phyloP scores from a whole-genome alignment of 2,329 filamentous ascomycete genomes.

The Xylariomycetidae sp. region DNA sequence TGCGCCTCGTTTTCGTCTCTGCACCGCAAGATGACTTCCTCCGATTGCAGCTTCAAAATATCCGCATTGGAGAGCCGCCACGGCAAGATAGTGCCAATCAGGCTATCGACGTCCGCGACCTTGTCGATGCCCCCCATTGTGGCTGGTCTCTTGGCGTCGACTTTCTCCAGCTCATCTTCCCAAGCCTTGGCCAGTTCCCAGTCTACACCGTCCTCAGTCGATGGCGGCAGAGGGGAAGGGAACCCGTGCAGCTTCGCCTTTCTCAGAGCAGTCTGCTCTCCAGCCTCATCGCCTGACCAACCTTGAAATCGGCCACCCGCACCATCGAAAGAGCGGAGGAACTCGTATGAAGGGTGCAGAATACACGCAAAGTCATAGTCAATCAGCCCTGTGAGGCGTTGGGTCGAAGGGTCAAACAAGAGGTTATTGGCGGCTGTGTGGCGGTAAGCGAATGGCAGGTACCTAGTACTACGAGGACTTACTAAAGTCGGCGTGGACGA shows the following conservation, averaged over 20 bases:
- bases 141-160: conserved; percentile 7
- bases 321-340: conserved; percentile 7
- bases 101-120: conserved; percentile 12
- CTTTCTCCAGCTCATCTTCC: conserved; percentile 12
- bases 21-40: conserved; percentile 7
- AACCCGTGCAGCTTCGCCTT: conserved; percentile 9
- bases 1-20: conserved; percentile 6
- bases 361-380: conserved; percentile 9
- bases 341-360: conserved; percentile 9
- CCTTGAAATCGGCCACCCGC: conserved; percentile 8
- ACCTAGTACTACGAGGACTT: conserved; percentile 7
- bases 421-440: conserved; percentile 5
- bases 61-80: conserved; percentile 10
- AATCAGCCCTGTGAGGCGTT: conserved; percentile 7
- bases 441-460: too few relatives aligned
- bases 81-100: conserved; percentile 9
- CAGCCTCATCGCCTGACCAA: conserved; percentile 5
- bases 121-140: conserved; percentile 11
- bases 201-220: conserved; percentile 4
- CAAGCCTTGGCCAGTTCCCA: conserved; percentile 9
- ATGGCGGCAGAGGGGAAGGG: conserved; percentile 4
- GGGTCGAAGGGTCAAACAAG: conserved; percentile 5
- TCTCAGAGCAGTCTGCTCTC: conserved; percentile 2
- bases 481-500: conserved; percentile 27
- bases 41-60: conserved; percentile 7